Base-by-base conservation (phyloP, 768 basidiomycete species). In the Podaxis sp. region DNA sequence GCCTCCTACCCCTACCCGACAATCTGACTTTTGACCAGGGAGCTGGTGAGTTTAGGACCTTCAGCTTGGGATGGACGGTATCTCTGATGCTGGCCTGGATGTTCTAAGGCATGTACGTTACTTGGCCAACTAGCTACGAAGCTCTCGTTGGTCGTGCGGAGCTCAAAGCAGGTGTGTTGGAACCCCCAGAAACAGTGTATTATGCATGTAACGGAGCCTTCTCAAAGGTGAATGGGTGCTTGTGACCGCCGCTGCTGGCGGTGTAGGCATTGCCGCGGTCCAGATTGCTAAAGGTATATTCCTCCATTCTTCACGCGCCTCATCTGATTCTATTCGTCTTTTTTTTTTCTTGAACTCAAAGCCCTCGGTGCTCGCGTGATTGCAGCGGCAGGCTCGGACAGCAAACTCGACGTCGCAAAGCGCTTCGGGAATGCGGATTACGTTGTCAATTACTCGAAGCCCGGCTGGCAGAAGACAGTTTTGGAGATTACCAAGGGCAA, bases 191-290 rank as follows among this genome's bases (percentile, higher is more conserved):
- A 38, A 10, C 40, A 6, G 56, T 46, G 20, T 54, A 20, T 15
- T 22, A 40, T 53, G 17, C 53, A 46, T 38, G 5, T 40, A 48
- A 11, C 60, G 28, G 58, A 22, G 56, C 20, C 11, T n/a, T 52
- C 46, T 46, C 37, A 7, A 54, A 91, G 91, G 91, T 22, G 96
- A 98, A 76, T 95, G 90, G 85, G 85, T 97, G 2, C 85, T 99
- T 2, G 88, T 99, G 3, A 93, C 94, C 55, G 96, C 95, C 6
- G 92, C 93, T n/a, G 96, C 96, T 1, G 96, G 96, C 2, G 96
- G 95, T 12, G 95, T 99, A 4, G 96, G 96, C 0, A 87, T 96
- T 56, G 87, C 89, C 5, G 96, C 96, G 6, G 87, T 95, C 17
- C 96, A 98, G 71, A 82, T 98, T 58, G 96, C 94, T 22, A 97